Evolutionary conservation across 1,284 basidiomycete genomes (phyloP), one percentile per base, ranked within the genome.

Genomic region (Sporisorium graminicola): DNA sequence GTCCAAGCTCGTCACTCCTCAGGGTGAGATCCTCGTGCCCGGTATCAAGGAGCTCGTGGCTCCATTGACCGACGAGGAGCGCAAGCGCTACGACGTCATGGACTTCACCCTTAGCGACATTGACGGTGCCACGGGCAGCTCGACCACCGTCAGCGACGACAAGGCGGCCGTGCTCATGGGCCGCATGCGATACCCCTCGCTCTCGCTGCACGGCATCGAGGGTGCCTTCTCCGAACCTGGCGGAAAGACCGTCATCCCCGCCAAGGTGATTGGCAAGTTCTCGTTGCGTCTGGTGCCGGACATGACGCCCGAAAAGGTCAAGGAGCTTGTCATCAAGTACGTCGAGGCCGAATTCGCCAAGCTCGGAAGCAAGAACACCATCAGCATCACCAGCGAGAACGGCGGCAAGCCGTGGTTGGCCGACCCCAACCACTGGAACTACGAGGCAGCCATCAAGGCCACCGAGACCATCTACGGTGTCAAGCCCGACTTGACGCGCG

Each of bases 201-300:
- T 99, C 67, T 96, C 94, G 4, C 87, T 99, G 18, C 96, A 99
- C 86, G 97, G 96, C 27, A 96, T 99, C 82, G 94, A 98, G 87
- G 96, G 97, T 62, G 97, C 95, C 5, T 98, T 98, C 89, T 93
- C 91, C 13, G 79, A 80, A 47, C 71, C 86, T 0, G 87, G 86
- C 50, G 81, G 90, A 50, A 97, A 97, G 90, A 99, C 96, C 0
- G 97, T 99, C 84, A 99, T 99, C 68, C 87, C 96, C 88, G 93
- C 93, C 40, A 91, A 91, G 67, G 94, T 98, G 29, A 88, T 91
- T 12, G 96, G 95, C 84, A 79, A 81, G 80, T 85, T 77, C 71
- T 78, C 58, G 44, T 64, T 76, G 20, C 81, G 78, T 22, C 89
- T 95, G 49, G 94, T 95, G 0, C 96, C 96, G 14, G 92, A 95